These are phyloP conservation scores for Apiospora aurea DNA, from an alignment of 2,329 filamentous ascomycete genomes.

Conservation along the genomic window DNA sequence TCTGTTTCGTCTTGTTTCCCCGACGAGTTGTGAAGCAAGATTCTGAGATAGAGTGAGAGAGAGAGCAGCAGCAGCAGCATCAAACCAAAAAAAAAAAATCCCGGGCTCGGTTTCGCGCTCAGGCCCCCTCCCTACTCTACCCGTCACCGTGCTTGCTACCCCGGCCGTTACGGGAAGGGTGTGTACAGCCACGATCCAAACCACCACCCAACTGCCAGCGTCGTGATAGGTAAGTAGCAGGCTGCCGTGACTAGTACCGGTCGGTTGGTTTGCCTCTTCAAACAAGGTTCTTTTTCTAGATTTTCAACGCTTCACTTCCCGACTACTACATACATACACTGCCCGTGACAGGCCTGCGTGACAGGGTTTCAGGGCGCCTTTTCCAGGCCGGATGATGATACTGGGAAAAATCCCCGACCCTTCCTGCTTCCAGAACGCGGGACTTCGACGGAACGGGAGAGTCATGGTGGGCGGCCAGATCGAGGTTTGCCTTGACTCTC, in stretches of 20 bases:
- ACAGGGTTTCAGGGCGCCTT: background rate
- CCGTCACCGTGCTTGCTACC: slow-evolving; percentile 3
- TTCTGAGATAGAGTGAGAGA: background rate
- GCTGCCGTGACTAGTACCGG: background rate
- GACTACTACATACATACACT: background rate
- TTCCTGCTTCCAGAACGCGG: no score
- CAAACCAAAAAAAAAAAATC: background rate
- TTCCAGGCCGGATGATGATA: background rate
- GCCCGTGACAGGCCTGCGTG: background rate
- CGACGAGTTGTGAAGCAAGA: background rate
- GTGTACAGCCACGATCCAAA: background rate
- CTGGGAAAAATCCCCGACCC: background rate
- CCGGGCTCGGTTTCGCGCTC: background rate
- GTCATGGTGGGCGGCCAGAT: background rate
- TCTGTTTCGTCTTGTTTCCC: slow-evolving; percentile 16
- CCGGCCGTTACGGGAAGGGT: background rate
- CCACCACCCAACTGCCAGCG: background rate
- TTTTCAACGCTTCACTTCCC: background rate
- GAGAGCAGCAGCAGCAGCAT: background rate
- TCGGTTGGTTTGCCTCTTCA: no score
- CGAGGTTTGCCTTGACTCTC: background rate
- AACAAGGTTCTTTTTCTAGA: no score
- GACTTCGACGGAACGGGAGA: no score
- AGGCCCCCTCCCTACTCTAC: background rate
- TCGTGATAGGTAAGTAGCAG: background rate